These are phyloP conservation scores for Xylaria sp. DNA, from an alignment of 2,329 filamentous ascomycete species.

Conservation along the genomic window DNA sequence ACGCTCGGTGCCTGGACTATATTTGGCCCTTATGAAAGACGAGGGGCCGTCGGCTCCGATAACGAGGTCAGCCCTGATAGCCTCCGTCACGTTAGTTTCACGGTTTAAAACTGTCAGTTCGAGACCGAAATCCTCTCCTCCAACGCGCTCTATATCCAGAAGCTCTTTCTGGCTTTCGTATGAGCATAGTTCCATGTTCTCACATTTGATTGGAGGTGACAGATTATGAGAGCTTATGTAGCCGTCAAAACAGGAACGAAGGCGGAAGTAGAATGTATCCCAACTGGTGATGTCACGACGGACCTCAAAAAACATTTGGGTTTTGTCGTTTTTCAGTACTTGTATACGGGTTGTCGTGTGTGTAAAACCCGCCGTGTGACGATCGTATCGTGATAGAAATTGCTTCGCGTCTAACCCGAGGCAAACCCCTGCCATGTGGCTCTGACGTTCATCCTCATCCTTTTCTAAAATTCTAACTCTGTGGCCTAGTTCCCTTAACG, in stretches of 20 bases:
- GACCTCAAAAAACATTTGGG: too few relatives aligned
- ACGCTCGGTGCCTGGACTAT: constrained; percentile 7
- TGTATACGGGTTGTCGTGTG: constrained; percentile 2
- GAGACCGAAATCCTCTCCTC: background rate
- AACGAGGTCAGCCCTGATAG: constrained; percentile 13
- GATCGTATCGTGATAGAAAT: constrained; percentile 14
- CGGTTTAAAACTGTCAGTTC: background rate
- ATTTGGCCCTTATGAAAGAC: constrained; percentile 18
- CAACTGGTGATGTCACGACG: constrained; percentile 21
- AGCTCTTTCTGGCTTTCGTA: background rate
- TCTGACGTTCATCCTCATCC: constrained; percentile 19
- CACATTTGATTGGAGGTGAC: background rate
- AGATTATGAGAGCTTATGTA: constrained; percentile 19
- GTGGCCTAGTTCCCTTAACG: constrained; percentile 22
- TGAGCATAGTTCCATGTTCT: background rate
- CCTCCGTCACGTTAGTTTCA: background rate
- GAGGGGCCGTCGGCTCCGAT: constrained; percentile 26
- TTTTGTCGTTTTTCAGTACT: background rate
- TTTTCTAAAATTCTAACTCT: constrained; percentile 16
- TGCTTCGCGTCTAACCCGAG: constrained; percentile 5
- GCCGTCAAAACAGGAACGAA: constrained; percentile 23
- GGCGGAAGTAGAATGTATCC: constrained; percentile 23
- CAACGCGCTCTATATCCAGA: background rate
- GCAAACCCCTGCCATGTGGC: constrained; percentile 23
- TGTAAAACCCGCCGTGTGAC: background rate